Evolutionary conservation across 345 rosid genomes (phyloP).

Genomic region (Cardiospermum halicacabum): DNA sequence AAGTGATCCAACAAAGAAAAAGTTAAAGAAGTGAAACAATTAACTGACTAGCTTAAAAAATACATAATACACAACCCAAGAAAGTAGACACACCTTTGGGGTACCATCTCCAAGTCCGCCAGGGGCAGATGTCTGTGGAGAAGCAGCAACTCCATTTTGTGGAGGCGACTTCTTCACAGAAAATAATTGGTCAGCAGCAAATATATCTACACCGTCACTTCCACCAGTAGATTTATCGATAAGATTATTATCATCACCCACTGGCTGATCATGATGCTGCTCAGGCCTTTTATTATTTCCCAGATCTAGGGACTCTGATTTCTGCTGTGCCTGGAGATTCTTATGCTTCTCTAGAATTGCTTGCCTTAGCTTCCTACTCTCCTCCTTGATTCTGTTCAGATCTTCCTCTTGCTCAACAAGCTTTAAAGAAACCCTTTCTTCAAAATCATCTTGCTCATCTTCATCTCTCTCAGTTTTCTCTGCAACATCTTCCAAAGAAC

Average conservation of each 20-base stretch:
- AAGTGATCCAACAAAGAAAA: not conserved
- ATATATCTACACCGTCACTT: slow-evolving; percentile 29
- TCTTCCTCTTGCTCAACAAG: slow-evolving; percentile 78
- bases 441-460: slow-evolving; percentile 60
- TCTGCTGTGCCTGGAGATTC: slow-evolving; percentile 48
- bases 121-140: slow-evolving; percentile 40
- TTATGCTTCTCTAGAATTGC: slow-evolving; percentile 77
- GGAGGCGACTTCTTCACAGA: slow-evolving; percentile 53
- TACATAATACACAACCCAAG: not conserved
- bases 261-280: slow-evolving; percentile 24
- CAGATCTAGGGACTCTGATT: slow-evolving; percentile 29
- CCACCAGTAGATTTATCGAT: slow-evolving; percentile 16
- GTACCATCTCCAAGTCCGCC: slow-evolving; percentile 91
- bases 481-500: slow-evolving; percentile 27
- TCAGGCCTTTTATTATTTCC: slow-evolving; percentile 27
- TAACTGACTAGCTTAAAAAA: not conserved
- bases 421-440: slow-evolving; percentile 50
- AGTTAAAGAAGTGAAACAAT: not conserved
- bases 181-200: slow-evolving; percentile 40
- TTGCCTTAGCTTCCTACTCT: slow-evolving; percentile 79
- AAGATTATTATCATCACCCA: slow-evolving; percentile 20
- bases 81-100: slow-evolving; percentile 67
- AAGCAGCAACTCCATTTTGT: slow-evolving; percentile 37
- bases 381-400: slow-evolving; percentile 77
- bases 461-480: slow-evolving; percentile 39